These are phyloP conservation scores for Coniosporium apollinis DNA, from an alignment of 495 filamentous ascomycete species.

Conservation along the genomic window DNA sequence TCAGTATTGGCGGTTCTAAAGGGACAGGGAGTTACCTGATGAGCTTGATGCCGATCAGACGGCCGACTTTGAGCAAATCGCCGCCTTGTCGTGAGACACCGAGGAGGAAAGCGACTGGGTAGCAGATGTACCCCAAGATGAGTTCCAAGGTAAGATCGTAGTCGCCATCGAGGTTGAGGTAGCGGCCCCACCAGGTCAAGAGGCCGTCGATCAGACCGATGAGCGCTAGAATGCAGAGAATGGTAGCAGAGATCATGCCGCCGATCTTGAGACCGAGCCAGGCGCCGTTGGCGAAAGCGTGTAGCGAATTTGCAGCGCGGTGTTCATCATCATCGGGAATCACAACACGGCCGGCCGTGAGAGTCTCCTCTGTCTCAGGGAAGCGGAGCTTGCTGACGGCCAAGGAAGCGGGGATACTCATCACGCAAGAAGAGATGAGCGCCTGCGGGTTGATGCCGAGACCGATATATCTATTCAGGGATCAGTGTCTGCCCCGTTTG, in stretches of 20 bases:
- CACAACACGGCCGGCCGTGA: conserved; percentile 62
- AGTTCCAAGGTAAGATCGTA: conserved; percentile 55
- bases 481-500: too few species aligned
- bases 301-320: conserved; percentile 54
- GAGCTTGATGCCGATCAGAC: conserved; percentile 70
- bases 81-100: conserved; percentile 53
- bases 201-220: conserved; percentile 60
- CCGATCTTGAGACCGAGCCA: conserved; percentile 83
- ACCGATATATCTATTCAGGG: too few species aligned
- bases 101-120: conserved; percentile 69
- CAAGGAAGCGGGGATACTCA: conserved; percentile 80
- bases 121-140: conserved; percentile 70
- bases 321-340: conserved; percentile 61
- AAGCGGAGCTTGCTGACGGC: conserved; percentile 77
- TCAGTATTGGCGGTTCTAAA: too few species aligned
- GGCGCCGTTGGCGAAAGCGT: conserved; percentile 74
- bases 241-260: conserved; percentile 61
- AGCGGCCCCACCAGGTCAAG: conserved; percentile 77
- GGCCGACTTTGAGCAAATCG: conserved; percentile 55
- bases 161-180: conserved; percentile 50
- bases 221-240: conserved; percentile 75
- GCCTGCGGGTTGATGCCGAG: conserved; percentile 72
- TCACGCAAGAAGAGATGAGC: conserved; percentile 80
- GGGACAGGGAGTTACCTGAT: too few species aligned
- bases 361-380: conserved; percentile 69